Evolutionary conservation across 805 yeast species (phyloP).

Genomic region (Lipomyces mesembrius): DNA sequence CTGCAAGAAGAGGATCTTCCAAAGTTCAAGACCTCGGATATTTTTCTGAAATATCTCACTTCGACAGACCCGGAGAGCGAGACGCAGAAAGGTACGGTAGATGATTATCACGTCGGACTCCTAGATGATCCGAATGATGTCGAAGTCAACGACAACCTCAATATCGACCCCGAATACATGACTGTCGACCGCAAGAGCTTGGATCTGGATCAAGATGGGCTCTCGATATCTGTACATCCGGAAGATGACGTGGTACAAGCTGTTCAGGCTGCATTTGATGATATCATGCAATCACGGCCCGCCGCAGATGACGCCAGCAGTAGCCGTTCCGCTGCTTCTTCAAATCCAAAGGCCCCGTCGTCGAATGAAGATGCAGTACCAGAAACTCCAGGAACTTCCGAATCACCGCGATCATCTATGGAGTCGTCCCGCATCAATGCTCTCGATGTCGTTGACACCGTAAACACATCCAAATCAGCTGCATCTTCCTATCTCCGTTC

Average conservation of each 20-base stretch:
- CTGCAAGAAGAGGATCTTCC: constrained; percentile 60
- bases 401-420: constrained; percentile 18
- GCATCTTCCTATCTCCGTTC: constrained; percentile 20
- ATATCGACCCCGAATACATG: constrained; percentile 42
- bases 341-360: neutral
- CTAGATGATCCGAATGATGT: constrained; percentile 41
- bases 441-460: constrained; percentile 9
- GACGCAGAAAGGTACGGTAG: constrained; percentile 35
- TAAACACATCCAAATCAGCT: constrained; percentile 3
- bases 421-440: constrained; percentile 11
- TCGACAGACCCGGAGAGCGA: constrained; percentile 41
- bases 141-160: constrained; percentile 46
- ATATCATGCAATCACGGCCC: constrained; percentile 49
- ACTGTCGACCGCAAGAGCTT: constrained; percentile 23
- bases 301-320: constrained; percentile 32
- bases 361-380: constrained; percentile 6
- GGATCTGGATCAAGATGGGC: constrained; percentile 28
- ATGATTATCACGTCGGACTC: constrained; percentile 43
- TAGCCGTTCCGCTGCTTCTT: constrained; percentile 23
- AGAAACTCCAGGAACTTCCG: constrained; percentile 3
- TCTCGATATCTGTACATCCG: constrained; percentile 35
- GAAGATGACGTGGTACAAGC: constrained; percentile 56
- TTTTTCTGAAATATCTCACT: constrained; percentile 59
- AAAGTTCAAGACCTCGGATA: constrained; percentile 64
- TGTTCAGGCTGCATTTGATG: constrained; percentile 68